Conservation (phyloP, 805 yeast genomes). For the Naumovozyma baii region DNA sequence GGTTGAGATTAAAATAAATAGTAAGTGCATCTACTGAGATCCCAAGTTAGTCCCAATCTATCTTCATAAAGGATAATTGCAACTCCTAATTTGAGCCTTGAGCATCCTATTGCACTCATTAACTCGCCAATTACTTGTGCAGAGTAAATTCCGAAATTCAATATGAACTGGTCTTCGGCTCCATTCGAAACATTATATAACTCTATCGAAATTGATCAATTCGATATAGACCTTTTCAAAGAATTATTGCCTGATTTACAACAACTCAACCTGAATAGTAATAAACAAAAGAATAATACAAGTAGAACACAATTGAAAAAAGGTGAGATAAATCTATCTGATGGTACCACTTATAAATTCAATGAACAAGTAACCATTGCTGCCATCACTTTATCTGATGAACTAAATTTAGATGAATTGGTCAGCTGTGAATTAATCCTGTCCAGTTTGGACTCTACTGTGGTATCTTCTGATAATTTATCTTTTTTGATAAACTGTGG, state of each 20-base stretch:
- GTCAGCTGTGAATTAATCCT: conserved; percentile 60
- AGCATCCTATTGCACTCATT: no score
- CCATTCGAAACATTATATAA: conserved; percentile 39
- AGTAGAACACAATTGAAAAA: conserved; percentile 40
- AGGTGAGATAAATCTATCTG: conserved; percentile 41
- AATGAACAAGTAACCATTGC: conserved; percentile 57
- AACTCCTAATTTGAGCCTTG: no score
- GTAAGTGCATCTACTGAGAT: background rate
- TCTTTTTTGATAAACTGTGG: conserved; percentile 48
- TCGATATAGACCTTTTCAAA: conserved; percentile 19
- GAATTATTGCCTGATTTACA: conserved; percentile 39
- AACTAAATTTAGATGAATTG: conserved; percentile 67
- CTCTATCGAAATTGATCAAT: conserved; percentile 31
- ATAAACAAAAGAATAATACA: conserved; percentile 33
- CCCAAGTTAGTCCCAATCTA: background rate
- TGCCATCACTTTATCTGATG: conserved; percentile 50
- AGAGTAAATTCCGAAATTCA: no score
- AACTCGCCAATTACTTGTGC: no score
- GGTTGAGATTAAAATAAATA: no score
- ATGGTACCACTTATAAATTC: conserved; percentile 41
- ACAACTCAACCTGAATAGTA: conserved; percentile 34
- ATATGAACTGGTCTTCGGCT: conserved; percentile 22
- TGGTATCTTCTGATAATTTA: conserved; percentile 5
- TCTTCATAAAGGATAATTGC: no score
- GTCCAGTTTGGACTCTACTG: conserved; percentile 24